Evolutionary conservation across 192 early-diverging fungal species (phyloP).

Genomic region (Backusella tarrabulga): DNA sequence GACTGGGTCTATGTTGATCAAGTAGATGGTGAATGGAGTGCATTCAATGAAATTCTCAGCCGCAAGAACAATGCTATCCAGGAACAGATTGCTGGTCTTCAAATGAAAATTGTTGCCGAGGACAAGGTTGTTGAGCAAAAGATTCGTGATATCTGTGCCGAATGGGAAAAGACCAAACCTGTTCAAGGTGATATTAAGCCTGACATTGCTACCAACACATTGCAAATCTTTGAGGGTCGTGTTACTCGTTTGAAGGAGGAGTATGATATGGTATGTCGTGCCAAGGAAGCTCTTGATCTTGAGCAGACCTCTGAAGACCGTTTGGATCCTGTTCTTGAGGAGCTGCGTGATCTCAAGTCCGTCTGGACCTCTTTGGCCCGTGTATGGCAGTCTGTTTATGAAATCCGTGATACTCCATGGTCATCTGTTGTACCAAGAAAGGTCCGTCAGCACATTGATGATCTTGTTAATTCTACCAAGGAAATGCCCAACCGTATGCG

Average conservation of each 20-base stretch:
- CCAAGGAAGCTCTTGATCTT: constrained; percentile 93
- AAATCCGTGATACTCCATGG: constrained; percentile 90
- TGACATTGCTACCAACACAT: constrained; percentile 75
- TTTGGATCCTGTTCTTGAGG: constrained; percentile 85
- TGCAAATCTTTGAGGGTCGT: constrained; percentile 83
- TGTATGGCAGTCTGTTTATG: constrained; percentile 82
- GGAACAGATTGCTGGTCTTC: constrained; percentile 91
- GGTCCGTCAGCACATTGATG: constrained; percentile 84
- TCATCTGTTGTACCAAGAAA: constrained; percentile 84
- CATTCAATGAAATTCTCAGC: constrained; percentile 91
- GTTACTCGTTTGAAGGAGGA: constrained; percentile 81
- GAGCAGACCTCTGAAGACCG: constrained; percentile 67
- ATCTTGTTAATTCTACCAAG: constrained; percentile 76
- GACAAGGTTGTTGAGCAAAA: constrained; percentile 86
- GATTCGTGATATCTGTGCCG: constrained; percentile 74
- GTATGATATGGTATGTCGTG: constrained; percentile 82
- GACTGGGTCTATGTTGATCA: constrained; percentile 97
- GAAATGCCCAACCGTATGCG: constrained; percentile 96
- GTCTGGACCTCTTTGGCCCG: constrained; percentile 86
- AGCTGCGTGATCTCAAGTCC: constrained; percentile 85
- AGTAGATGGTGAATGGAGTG: constrained; percentile 96
- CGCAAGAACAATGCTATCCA: constrained; percentile 92
- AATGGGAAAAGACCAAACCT: constrained; percentile 97
- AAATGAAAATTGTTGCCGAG: constrained; percentile 93
- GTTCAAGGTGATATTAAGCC: constrained; percentile 91